phyloP scores from a whole-genome alignment of 2,329 filamentous ascomycete species.

The Penicillium sumatraense region DNA sequence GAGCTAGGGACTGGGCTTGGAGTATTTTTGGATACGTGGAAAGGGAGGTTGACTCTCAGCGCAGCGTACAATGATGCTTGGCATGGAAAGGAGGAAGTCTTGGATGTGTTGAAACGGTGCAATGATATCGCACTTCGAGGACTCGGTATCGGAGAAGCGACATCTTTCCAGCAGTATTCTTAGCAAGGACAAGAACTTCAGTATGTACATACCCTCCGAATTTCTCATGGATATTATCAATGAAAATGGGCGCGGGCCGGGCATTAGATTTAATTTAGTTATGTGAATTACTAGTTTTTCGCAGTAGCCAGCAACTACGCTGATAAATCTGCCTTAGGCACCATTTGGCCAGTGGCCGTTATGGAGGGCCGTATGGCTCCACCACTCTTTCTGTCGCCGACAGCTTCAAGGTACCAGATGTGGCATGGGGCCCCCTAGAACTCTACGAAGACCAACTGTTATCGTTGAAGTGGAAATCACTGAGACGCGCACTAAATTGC shows the following conservation, averaged over 20 bases:
- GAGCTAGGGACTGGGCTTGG: conserved; percentile 45
- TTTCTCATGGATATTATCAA: too few relatives aligned
- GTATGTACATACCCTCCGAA: too few relatives aligned
- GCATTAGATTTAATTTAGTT: too few relatives aligned
- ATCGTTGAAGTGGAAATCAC: conserved; percentile 3
- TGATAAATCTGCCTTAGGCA: too few relatives aligned
- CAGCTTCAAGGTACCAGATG: background rate
- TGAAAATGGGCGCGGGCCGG: too few relatives aligned
- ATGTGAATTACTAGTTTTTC: too few relatives aligned
- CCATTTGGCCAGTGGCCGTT: too few relatives aligned
- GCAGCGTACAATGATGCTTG: conserved; percentile 51
- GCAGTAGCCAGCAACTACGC: too few relatives aligned
- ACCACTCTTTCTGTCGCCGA: background rate
- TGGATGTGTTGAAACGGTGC: conserved; percentile 22
- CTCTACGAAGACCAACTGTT: conserved; percentile 4
- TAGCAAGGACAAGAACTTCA: too few relatives aligned
- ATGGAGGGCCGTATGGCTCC: too few relatives aligned
- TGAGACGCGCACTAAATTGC: conserved; percentile 2
- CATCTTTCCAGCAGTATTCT: too few relatives aligned
- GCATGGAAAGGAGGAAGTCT: conserved; percentile 35
- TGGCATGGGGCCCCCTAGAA: conserved; percentile 2
- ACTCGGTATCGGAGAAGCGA: background rate
- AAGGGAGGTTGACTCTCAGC: conserved; percentile 41
- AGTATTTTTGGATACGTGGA: conserved; percentile 47
- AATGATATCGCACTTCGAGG: conserved; percentile 11